phyloP scores from a whole-genome alignment of 768 basidiomycete genomes.

The Phanerodontia chrysosporium region DNA sequence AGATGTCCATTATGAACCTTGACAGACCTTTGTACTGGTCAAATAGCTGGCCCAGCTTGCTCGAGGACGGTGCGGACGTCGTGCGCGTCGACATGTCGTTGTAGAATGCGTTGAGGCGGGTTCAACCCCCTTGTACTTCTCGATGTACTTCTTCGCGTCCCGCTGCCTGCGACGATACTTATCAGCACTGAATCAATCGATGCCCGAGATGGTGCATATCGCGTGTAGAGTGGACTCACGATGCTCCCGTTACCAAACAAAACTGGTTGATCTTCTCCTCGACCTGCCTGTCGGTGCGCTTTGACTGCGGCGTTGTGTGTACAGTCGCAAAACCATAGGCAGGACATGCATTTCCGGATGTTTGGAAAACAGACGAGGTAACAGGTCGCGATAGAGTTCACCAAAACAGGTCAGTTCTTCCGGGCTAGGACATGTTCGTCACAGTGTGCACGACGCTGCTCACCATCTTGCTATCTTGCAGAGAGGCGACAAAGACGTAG shows the following conservation, averaged over 20 bases:
- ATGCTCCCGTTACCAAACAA: slow-evolving; percentile 61
- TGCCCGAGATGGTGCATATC: neutral
- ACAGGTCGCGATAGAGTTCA: neutral
- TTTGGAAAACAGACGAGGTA: neutral
- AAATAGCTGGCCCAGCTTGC: slow-evolving; percentile 38
- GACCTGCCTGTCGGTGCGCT: slow-evolving; percentile 15
- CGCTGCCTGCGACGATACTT: slow-evolving; percentile 25
- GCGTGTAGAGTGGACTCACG: slow-evolving; percentile 42
- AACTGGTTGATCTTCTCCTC: slow-evolving; percentile 57
- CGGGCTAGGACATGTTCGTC: neutral
- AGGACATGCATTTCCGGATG: neutral
- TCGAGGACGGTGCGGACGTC: slow-evolving; percentile 20
- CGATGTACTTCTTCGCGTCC: slow-evolving; percentile 66
- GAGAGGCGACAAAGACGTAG: neutral
- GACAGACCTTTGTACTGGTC: slow-evolving; percentile 40
- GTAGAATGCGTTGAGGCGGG: slow-evolving; percentile 73
- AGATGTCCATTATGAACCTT: neutral
- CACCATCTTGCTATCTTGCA: neutral
- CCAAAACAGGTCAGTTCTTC: neutral
- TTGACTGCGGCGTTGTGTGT: slow-evolving; percentile 8
- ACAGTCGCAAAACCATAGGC: neutral
- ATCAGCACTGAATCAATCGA: neutral
- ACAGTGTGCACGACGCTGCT: neutral
- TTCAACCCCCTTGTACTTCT: slow-evolving; percentile 62
- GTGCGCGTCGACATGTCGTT: slow-evolving; percentile 34